Evolutionary conservation across 768 basidiomycete genomes (phyloP).

Genomic region (Royoungia palumana): DNA sequence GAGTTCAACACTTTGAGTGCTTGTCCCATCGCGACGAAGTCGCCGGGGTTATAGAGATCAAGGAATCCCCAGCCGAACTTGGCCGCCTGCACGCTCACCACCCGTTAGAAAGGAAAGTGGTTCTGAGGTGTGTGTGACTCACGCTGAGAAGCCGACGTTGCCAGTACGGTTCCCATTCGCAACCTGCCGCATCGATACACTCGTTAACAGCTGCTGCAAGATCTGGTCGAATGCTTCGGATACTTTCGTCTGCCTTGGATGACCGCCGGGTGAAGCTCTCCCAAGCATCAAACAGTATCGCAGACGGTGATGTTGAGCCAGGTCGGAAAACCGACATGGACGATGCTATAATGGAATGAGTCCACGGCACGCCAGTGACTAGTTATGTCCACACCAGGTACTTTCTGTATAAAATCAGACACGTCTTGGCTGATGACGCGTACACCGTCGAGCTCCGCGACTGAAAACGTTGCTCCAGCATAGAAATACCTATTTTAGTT

Average conservation of each 20-base stretch:
- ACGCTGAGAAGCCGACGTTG: slow-evolving; percentile 85
- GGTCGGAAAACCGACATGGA: slow-evolving; percentile 84
- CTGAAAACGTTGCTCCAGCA: slow-evolving; percentile 65
- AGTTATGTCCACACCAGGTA: slow-evolving; percentile 59
- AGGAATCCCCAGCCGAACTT: slow-evolving; percentile 94
- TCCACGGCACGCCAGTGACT: not conserved
- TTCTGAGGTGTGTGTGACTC: not conserved
- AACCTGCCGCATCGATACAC: slow-evolving; percentile 90
- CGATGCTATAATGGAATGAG: slow-evolving; percentile 49
- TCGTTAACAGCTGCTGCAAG: slow-evolving; percentile 84
- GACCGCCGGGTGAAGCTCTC: slow-evolving; percentile 80
- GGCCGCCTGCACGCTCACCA: slow-evolving; percentile 62
- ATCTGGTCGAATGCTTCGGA: slow-evolving; percentile 84
- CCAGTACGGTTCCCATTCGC: slow-evolving; percentile 89
- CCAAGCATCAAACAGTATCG: slow-evolving; percentile 91
- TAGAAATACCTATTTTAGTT: slow-evolving; percentile 68
- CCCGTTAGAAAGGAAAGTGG: not conserved
- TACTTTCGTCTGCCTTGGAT: slow-evolving; percentile 90
- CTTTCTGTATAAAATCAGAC: slow-evolving; percentile 91
- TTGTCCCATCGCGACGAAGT: slow-evolving; percentile 91
- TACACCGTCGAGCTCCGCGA: slow-evolving; percentile 88
- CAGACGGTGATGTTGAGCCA: slow-evolving; percentile 87
- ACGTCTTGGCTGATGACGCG: slow-evolving; percentile 76
- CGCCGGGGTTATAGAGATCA: slow-evolving; percentile 87
- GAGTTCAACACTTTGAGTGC: slow-evolving; percentile 92